phyloP scores from a whole-genome alignment of 495 filamentous ascomycete species.

The Lineolata rhizophorae region DNA sequence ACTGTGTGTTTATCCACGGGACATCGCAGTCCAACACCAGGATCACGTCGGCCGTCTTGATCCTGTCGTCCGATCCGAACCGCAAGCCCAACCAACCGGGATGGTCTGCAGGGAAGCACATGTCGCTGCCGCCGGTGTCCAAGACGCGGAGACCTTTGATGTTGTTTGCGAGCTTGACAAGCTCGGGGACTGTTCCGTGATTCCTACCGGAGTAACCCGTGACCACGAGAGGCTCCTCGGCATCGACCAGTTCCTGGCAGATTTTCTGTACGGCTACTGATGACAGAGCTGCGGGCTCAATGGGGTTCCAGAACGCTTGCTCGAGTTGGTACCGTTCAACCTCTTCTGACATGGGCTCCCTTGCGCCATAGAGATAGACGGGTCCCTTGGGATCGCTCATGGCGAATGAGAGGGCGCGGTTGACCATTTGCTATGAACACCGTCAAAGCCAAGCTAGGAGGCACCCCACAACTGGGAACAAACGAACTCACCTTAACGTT shows the following conservation, averaged over 20 bases:
- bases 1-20: conserved; percentile 41
- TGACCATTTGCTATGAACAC: conserved; percentile 49
- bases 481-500: conserved; percentile 44
- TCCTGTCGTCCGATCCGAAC: conserved; percentile 53
- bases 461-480: background rate
- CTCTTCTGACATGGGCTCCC: conserved; percentile 87
- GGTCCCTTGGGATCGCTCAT: conserved; percentile 63
- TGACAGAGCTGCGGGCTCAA: conserved; percentile 56
- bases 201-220: conserved; percentile 71
- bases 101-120: conserved; percentile 85
- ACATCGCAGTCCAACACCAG: conserved; percentile 68
- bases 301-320: conserved; percentile 52
- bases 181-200: conserved; percentile 39
- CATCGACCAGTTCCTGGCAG: conserved; percentile 44
- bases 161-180: conserved; percentile 58
- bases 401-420: conserved; percentile 74
- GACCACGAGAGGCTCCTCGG: conserved; percentile 56
- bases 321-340: conserved; percentile 58
- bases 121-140: conserved; percentile 79
- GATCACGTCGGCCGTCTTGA: conserved; percentile 64
- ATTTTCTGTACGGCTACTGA: conserved; percentile 41
- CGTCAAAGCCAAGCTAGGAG: background rate
- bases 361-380: conserved; percentile 62
- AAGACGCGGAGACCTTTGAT: conserved; percentile 66
- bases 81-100: conserved; percentile 48